These are phyloP conservation scores for Colletotrichum orchidophilum DNA, from an alignment of 2,329 filamentous ascomycete species.

Conservation along the genomic window DNA sequence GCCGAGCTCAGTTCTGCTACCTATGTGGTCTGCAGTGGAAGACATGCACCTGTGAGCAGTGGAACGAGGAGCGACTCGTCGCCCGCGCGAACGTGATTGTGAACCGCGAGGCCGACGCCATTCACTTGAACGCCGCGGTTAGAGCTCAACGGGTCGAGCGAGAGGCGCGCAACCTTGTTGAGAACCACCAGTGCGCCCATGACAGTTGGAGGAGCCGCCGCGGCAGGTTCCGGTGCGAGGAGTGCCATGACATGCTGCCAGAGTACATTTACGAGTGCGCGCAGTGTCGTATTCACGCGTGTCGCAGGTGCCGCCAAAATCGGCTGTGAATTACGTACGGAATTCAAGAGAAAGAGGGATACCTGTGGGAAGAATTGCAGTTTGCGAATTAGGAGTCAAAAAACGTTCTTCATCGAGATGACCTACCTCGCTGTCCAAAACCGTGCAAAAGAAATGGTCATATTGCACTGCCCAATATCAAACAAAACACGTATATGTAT, in stretches of 20 bases:
- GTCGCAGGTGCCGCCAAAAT: constrained; percentile 56
- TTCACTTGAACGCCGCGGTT: background rate
- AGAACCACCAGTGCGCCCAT: constrained; percentile 53
- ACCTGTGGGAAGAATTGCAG: no score
- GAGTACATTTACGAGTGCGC: constrained; percentile 57
- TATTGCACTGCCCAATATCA: no score
- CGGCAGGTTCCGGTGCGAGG: constrained; percentile 51
- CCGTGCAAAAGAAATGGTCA: no score
- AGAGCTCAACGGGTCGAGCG: constrained; percentile 35
- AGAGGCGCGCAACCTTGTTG: constrained; percentile 39
- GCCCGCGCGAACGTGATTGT: constrained; percentile 45
- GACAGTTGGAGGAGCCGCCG: constrained; percentile 44
- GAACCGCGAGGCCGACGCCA: constrained; percentile 34
- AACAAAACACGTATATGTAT: no score
- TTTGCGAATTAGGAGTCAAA: no score
- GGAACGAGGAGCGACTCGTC: constrained; percentile 45
- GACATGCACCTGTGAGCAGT: constrained; percentile 48
- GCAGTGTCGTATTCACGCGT: constrained; percentile 55
- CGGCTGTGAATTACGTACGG: constrained; percentile 46
- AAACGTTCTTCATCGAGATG: no score
- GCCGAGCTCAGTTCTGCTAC: constrained; percentile 60
- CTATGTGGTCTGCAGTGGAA: constrained; percentile 54
- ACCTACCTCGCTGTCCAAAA: no score
- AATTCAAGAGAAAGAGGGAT: no score
- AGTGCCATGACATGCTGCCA: constrained; percentile 51